These are phyloP conservation scores for Prillingera fragicola DNA, from an alignment of 1,284 basidiomycete species.

Conservation along the genomic window DNA sequence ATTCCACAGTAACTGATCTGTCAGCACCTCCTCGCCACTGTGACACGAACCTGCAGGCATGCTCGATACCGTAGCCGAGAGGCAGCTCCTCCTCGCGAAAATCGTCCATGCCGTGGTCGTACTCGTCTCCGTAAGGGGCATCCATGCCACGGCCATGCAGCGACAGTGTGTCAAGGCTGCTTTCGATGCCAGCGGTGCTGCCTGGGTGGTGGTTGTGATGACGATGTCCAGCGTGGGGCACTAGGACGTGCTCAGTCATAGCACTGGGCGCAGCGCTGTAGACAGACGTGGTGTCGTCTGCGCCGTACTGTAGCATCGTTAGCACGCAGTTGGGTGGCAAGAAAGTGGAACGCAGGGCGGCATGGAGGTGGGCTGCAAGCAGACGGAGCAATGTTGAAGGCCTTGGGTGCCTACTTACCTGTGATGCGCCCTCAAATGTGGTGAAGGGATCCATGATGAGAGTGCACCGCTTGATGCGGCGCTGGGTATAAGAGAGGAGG, in stretches of 20 bases:
- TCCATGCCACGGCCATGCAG: slow-evolving; percentile 11
- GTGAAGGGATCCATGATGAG: slow-evolving; percentile 70
- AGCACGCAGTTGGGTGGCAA: not conserved
- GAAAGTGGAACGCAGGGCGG: slow-evolving; percentile 57
- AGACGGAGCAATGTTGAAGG: not conserved
- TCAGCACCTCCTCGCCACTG: not conserved
- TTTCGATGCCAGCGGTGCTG: slow-evolving; percentile 7
- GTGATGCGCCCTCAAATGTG: slow-evolving; percentile 63
- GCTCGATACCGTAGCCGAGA: slow-evolving; percentile 76
- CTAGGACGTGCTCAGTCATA: slow-evolving; percentile 42
- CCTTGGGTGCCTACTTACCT: slow-evolving; percentile 26
- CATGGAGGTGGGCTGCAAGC: not conserved
- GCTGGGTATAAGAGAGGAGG: no score
- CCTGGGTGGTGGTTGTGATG: not conserved
- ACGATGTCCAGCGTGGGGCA: slow-evolving; percentile 1
- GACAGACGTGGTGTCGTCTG: slow-evolving; percentile 75
- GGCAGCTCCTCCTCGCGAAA: slow-evolving; percentile 74
- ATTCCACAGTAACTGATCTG: slow-evolving; percentile 91
- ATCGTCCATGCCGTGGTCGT: slow-evolving; percentile 75
- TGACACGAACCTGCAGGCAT: slow-evolving; percentile 84
- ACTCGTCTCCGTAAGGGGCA: slow-evolving; percentile 39
- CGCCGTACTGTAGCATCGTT: slow-evolving; percentile 63
- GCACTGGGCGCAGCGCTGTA: slow-evolving; percentile 49
- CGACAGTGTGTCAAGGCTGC: slow-evolving; percentile 19
- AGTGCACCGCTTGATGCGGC: no score